Percentiles rank a stretch among this genome's conserved stretches.
These are phyloP conservation scores for Phytophthora palmivora DNA, from an alignment of 352 stramenopile genomes.

Conservation along the genomic window DNA sequence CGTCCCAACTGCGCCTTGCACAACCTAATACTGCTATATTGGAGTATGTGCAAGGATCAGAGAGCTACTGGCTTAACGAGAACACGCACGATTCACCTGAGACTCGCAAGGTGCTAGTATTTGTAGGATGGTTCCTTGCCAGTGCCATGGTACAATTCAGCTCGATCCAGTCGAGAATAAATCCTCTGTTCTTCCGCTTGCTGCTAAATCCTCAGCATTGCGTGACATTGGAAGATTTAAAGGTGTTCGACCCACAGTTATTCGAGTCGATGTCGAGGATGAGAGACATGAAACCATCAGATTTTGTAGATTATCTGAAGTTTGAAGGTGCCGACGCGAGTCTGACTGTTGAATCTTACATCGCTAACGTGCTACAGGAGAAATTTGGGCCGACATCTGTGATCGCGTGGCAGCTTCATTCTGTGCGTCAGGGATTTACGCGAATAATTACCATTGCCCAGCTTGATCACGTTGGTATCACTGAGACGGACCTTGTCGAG, in stretches of 20 bases:
- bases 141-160: conserved; percentile 56
- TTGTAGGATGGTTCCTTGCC: conserved; percentile 73
- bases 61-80: conserved; percentile 73
- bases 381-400: conserved; percentile 57
- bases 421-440: conserved; percentile 54
- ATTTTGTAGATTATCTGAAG: conserved; percentile 63
- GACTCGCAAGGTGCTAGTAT: conserved; percentile 46
- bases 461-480: conserved; percentile 29
- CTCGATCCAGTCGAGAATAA: conserved; percentile 45
- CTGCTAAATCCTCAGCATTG: conserved; percentile 42
- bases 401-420: conserved; percentile 59
- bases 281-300: conserved; percentile 49
- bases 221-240: conserved; percentile 55
- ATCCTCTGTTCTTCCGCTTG: conserved; percentile 60
- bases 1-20: conserved; percentile 49
- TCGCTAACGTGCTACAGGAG: conserved; percentile 46
- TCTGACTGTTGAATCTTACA: conserved; percentile 59
- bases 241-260: conserved; percentile 50
- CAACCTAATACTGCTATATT: conserved; percentile 52
- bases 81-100: conserved; percentile 39
- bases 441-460: conserved; percentile 43
- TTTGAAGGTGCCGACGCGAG: conserved; percentile 52
- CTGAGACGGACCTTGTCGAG: conserved; percentile 39
- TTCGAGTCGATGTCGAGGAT: conserved; percentile 55
- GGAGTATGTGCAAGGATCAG: conserved; percentile 64